Base-by-base conservation (phyloP, 1,284 basidiomycete species). In the Rhizoctonia solani region DNA sequence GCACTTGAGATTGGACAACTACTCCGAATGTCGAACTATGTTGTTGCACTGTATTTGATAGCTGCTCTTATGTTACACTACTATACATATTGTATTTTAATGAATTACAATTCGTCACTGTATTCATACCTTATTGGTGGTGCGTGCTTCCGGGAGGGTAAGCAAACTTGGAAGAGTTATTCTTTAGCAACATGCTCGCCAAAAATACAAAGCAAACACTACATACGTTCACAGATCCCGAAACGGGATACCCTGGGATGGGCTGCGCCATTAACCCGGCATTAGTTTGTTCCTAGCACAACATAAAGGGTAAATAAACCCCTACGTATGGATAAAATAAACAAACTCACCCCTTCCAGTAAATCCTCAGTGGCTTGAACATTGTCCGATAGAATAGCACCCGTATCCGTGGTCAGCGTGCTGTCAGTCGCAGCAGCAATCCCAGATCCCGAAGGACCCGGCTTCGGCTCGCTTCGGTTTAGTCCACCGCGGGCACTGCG, bases 61-160 rank as follows among this genome's bases (percentile, higher is more conserved):
- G 29, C 37, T 50, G 37, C 21, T 47, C 4, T 29, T 63, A 63
- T 63, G 37, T 63, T 63, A 63, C 59, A 63, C 59, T 63, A 63
- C 34, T 63, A 25, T 63, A 63, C 59, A 63, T n/a, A 41, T n/a
- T 30, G 50, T 3, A 53, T 23, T 53, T 11, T 25, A 34, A 30
- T 14, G 50, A 13, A 50, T 50, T 23, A 50, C 37, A 39, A 8
- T 39, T 39, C 37, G 37, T 39, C 8, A 39, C 16, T 8, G 16
- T 8, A 39, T 16, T 16, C 8, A 39, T 37, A 34, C 50, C 49
- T 27, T 63, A 63, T 23, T 50, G 59, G 29, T 63, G 47, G 37
- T 63, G 59, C 4, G 59, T 9, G n/a, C 37, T 34, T 16, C 30
- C 49, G 11, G 49, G 59, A 27, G 59, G 47, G 23, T 52, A 63